phyloP scores from a whole-genome alignment of 106 monocot genomes.

The Dactylorhiza incarnata region DNA sequence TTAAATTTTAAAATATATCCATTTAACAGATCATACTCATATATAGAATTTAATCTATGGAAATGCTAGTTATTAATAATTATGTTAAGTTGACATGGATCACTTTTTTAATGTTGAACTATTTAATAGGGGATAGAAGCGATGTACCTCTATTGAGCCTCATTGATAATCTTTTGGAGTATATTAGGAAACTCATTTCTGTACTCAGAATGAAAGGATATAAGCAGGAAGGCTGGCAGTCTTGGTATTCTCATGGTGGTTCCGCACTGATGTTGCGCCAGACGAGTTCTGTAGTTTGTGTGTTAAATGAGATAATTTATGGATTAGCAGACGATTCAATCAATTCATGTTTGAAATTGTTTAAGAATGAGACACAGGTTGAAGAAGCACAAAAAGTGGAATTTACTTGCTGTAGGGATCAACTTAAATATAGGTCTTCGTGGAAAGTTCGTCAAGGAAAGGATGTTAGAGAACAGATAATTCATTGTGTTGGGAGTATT shows the following conservation, averaged over 20 bases:
- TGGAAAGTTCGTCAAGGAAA: slow-evolving; percentile 42
- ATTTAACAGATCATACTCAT: not conserved
- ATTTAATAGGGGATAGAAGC: slow-evolving; percentile 32
- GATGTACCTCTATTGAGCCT: slow-evolving; percentile 43
- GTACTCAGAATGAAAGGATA: slow-evolving; percentile 56
- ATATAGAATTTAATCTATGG: not conserved
- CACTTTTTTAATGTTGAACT: slow-evolving; percentile 5
- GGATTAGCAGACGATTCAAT: slow-evolving; percentile 54
- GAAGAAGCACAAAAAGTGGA: slow-evolving; percentile 10
- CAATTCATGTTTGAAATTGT: slow-evolving; percentile 27
- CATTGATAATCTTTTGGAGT: slow-evolving; percentile 67
- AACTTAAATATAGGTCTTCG: slow-evolving; percentile 4
- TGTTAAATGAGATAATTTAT: slow-evolving; percentile 89
- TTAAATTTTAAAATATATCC: not conserved
- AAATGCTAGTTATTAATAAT: not conserved
- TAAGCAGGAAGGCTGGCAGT: slow-evolving; percentile 51
- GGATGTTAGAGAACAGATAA: slow-evolving; percentile 35
- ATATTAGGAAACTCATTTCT: slow-evolving; percentile 52
- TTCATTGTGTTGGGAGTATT: slow-evolving; percentile 71
- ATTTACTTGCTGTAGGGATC: not conserved
- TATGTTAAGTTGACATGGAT: not conserved
- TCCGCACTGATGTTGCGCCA: slow-evolving; percentile 61
- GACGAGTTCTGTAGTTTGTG: slow-evolving; percentile 70
- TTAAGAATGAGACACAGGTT: slow-evolving; percentile 14
- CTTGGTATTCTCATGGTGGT: slow-evolving; percentile 52